A percentile compares a stretch with the other conserved stretches of the same genome.
These are phyloP conservation scores for Leccinum subrobustum DNA, from an alignment of 1,284 basidiomycete genomes.

Conservation along the genomic window DNA sequence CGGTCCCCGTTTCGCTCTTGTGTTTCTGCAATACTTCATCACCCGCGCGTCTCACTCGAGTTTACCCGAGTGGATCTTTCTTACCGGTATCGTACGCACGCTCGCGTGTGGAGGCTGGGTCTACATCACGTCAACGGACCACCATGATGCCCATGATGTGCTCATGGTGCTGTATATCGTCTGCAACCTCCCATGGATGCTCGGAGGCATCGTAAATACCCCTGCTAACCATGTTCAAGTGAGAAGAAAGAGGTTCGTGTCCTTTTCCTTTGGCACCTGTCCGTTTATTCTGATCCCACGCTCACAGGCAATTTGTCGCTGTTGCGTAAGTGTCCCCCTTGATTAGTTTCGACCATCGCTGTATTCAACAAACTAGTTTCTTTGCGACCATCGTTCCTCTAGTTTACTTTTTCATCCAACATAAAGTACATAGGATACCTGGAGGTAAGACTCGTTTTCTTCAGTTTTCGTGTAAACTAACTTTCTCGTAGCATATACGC, in stretches of 20 bases:
- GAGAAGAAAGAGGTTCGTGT: slow-evolving; percentile 51
- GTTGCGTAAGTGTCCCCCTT: slow-evolving; percentile 39
- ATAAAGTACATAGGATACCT: slow-evolving; percentile 76
- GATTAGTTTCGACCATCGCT: not conserved
- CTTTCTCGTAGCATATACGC: slow-evolving; percentile 66
- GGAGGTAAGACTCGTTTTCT: slow-evolving; percentile 54
- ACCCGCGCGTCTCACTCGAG: slow-evolving; percentile 44
- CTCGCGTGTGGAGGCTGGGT: slow-evolving; percentile 92
- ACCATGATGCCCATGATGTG: slow-evolving; percentile 83
- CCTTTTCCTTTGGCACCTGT: not conserved
- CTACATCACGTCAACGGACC: slow-evolving; percentile 82
- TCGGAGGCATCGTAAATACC: slow-evolving; percentile 63
- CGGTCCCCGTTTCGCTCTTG: slow-evolving; percentile 80
- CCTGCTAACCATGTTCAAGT: slow-evolving; percentile 39
- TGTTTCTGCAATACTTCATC: slow-evolving; percentile 72
- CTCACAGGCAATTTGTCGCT: slow-evolving; percentile 50
- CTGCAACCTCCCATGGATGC: slow-evolving; percentile 87
- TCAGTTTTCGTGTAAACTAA: slow-evolving; percentile 1
- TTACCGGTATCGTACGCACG: slow-evolving; percentile 73
- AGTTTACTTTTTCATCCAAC: slow-evolving; percentile 82
- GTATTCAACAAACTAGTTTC: slow-evolving; percentile 50
- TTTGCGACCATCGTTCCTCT: slow-evolving; percentile 71
- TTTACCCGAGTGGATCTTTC: slow-evolving; percentile 56
- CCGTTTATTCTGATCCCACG: slow-evolving; percentile 3
- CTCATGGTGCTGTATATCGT: slow-evolving; percentile 87